A percentile compares a stretch with the other conserved stretches of the same genome.
These are phyloP conservation scores for Tuber borchii DNA, from an alignment of 495 filamentous ascomycete genomes.

Conservation along the genomic window DNA sequence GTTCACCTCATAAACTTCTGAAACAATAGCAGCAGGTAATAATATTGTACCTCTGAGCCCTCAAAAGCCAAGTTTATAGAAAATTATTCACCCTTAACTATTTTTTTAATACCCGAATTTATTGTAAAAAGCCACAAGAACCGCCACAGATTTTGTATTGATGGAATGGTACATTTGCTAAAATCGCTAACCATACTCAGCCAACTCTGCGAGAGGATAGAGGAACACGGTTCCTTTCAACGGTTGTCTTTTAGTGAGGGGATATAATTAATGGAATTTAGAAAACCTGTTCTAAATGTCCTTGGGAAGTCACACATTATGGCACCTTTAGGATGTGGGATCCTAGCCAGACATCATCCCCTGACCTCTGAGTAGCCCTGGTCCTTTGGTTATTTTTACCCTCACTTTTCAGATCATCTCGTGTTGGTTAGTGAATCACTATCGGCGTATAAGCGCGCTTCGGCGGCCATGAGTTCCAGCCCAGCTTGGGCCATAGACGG, in stretches of 20 bases:
- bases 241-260: neutral
- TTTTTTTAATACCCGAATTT: neutral
- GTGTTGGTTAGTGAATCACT: neutral
- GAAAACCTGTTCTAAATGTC: neutral
- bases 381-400: neutral
- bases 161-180: neutral
- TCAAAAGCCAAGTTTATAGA: neutral
- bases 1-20: neutral
- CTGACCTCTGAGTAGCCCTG: neutral
- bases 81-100: neutral
- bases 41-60: neutral
- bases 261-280: neutral
- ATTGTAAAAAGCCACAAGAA: neutral
- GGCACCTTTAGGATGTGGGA: neutral
- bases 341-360: neutral
- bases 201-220: neutral
- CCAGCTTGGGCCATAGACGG: neutral
- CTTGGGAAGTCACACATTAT: neutral
- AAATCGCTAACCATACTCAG: neutral
- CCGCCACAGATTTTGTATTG: neutral
- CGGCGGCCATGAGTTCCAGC: neutral
- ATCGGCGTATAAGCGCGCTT: neutral
- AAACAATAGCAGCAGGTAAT: neutral
- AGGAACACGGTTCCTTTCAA: neutral
- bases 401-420: neutral